phyloP scores from a whole-genome alignment of 2,329 filamentous ascomycete genomes.

The Venturia pyrina region DNA sequence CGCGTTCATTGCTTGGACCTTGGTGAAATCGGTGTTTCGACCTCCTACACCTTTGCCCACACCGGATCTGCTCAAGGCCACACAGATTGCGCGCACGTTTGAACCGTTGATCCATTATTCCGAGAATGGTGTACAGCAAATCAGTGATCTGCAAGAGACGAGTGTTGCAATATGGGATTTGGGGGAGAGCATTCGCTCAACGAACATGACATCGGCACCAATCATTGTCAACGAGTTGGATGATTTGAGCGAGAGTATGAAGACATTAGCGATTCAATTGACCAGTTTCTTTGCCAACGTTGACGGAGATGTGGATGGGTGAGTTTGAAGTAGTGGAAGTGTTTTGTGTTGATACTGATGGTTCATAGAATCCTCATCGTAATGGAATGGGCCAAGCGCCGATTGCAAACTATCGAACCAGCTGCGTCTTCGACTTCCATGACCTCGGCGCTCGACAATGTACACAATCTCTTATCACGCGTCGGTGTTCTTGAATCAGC shows the following conservation, averaged over 20 bases:
- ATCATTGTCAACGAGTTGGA: constrained; percentile 81
- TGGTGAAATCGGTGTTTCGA: constrained; percentile 57
- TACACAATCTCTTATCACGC: constrained; percentile 65
- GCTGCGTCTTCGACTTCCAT: constrained; percentile 43
- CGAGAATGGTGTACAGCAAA: constrained; percentile 76
- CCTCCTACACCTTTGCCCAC: constrained; percentile 58
- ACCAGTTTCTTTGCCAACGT: constrained; percentile 90
- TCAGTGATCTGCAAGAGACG: constrained; percentile 80
- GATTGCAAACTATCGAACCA: constrained; percentile 52
- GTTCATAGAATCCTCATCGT: constrained; percentile 66
- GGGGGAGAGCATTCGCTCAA: constrained; percentile 76
- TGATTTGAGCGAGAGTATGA: constrained; percentile 74
- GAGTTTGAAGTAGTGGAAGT: constrained; percentile 21
- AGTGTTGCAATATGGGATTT: constrained; percentile 92
- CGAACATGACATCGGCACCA: constrained; percentile 82
- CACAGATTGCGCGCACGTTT: constrained; percentile 79
- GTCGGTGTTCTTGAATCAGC: constrained; percentile 34
- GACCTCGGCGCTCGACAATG: constrained; percentile 69
- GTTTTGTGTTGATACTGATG: background rate
- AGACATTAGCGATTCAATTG: constrained; percentile 72
- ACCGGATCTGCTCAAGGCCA: constrained; percentile 83
- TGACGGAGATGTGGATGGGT: constrained; percentile 83
- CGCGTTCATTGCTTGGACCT: constrained; percentile 53
- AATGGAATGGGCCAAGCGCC: constrained; percentile 91
- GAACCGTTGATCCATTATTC: constrained; percentile 94